Base-by-base conservation (phyloP, 192 early-diverging fungal species). In the Coemansia sp. region DNA sequence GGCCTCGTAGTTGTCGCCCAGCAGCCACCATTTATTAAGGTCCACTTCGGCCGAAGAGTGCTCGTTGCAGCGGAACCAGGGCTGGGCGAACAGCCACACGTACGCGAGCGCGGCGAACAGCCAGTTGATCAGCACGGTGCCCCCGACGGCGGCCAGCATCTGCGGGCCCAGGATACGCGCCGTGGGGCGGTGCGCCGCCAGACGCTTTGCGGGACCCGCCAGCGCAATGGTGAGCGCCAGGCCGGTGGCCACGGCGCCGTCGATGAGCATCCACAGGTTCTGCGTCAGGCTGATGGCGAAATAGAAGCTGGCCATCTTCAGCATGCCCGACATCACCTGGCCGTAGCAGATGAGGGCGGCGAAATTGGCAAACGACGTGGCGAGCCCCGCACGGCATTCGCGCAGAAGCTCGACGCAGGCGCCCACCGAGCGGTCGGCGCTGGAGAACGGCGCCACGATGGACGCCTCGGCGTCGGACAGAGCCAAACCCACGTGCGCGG, bases 1-100 rank as follows among this genome's bases (percentile, higher is more conserved):
- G 14, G 82, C 77, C 73, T 93, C 89, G 59, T 82, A 93, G 63
- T 90, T 91, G 58, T 93, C 91, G 50, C 82, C 89, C n/a, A 90
- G 69, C 40, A 90, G 71, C 87, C 89, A 93, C 91, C 91, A 93
- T 38, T 82, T 68, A 38, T 82, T 57, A 11, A 84, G 71, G 59
- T 91, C 83, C 19, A 83, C 64, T 42, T 80, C 63, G 23, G 75
- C 64, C 44, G 78, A 78, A 62, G 89, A 86, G 69, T 91, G 90
- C 75, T 93, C 87, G 61, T 89, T 71, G 77, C 91, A 93, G 37
- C 83, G 67, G 80, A 89, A 93, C 83, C 84, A 93, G 12, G 62
- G 43, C 50, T 90, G 87, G 22, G 69, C 66, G 76, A 85, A 93
- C 13, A 93, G 23, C 17, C 38, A 38, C 6, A 34, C 53, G 40